Percentiles rank a stretch among this genome's conserved stretches.
phyloP scores from a whole-genome alignment of 2,329 filamentous ascomycete species.

The Tolypocladium ovalisporum region DNA sequence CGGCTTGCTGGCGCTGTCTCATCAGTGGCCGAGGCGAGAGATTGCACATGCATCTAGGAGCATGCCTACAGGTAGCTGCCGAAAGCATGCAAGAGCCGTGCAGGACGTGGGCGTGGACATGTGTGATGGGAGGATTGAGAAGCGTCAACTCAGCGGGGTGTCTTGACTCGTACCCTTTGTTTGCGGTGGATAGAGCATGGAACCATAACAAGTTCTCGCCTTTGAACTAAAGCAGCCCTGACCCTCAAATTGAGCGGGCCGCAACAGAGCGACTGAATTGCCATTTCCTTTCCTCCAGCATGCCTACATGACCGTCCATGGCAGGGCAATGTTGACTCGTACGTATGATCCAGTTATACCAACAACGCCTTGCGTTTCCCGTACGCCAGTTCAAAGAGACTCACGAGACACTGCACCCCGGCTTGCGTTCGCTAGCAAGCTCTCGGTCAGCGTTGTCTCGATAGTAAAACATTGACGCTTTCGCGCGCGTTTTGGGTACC shows the following conservation, averaged over 20 bases:
- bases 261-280: not conserved
- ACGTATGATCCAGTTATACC: not conserved
- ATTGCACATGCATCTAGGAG: not conserved
- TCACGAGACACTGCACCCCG: not conserved
- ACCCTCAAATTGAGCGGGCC: not conserved
- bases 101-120: not conserved
- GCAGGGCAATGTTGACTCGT: not conserved
- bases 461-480: slow-evolving; percentile 50
- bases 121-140: not conserved
- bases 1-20: not conserved
- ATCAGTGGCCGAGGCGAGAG: not conserved
- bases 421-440: not conserved
- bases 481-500: slow-evolving; percentile 47
- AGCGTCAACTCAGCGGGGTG: not conserved
- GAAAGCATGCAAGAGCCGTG: not conserved
- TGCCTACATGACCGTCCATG: not conserved
- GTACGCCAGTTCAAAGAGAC: not conserved
- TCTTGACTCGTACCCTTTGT: not conserved
- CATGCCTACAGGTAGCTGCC: not conserved
- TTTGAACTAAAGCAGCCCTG: not conserved
- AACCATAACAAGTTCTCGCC: not conserved
- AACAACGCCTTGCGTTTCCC: not conserved
- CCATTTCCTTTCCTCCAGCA: not conserved
- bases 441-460: slow-evolving; percentile 32
- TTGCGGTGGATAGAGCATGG: not conserved